These are phyloP conservation scores for Parietichytrium sp. DNA, from an alignment of 108 stramenopile genomes.

Conservation along the genomic window DNA sequence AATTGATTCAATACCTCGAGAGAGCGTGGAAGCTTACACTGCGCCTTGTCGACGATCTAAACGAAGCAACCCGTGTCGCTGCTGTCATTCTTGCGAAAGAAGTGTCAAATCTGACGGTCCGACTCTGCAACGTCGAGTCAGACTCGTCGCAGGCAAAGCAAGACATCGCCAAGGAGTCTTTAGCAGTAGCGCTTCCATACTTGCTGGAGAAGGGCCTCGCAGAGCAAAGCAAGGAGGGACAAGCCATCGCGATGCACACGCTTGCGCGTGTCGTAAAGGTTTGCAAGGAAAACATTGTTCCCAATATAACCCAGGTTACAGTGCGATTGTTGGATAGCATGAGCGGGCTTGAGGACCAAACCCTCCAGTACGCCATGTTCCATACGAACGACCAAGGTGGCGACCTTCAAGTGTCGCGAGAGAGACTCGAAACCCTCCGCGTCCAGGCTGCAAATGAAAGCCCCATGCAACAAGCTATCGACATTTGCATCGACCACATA, in stretches of 20 bases:
- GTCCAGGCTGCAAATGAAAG: background rate
- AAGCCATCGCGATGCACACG: constrained; percentile 7
- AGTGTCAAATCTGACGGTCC: background rate
- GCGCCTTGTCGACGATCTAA: constrained; percentile 23
- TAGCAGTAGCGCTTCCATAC: background rate
- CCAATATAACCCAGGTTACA: background rate
- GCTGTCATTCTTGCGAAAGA: background rate
- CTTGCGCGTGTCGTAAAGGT: constrained; percentile 38
- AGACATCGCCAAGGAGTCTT: background rate
- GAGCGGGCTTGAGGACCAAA: constrained; percentile 11
- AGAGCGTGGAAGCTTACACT: background rate
- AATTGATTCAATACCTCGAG: background rate
- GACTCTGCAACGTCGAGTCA: background rate
- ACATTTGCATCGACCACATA: constrained; percentile 23
- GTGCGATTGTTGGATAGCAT: background rate
- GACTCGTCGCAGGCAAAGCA: background rate
- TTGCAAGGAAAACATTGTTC: background rate
- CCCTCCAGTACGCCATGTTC: constrained; percentile 20
- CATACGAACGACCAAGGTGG: constrained; percentile 23
- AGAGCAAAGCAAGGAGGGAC: constrained; percentile 28
- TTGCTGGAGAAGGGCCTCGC: constrained; percentile 22
- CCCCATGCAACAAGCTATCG: constrained; percentile 23
- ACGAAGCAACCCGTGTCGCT: constrained; percentile 8
- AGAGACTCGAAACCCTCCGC: constrained; percentile 17
- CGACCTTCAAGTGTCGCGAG: constrained; percentile 22